Evolutionary conservation across 768 basidiomycete genomes (phyloP).

Genomic region (Holtermanniella nyarrowii): DNA sequence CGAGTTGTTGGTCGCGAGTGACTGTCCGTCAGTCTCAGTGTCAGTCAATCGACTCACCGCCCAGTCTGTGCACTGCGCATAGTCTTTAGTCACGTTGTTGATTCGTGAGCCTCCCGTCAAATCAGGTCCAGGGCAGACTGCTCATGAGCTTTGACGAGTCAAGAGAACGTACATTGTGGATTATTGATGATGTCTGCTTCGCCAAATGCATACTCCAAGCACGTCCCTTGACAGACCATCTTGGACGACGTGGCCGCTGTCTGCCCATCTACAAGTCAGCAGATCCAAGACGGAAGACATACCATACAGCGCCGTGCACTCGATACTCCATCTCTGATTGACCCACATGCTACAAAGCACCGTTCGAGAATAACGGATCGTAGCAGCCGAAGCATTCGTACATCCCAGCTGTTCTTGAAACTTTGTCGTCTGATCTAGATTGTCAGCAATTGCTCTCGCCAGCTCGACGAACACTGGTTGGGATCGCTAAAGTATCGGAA

Average conservation of each 20-base stretch:
- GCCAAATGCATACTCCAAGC: constrained; percentile 32
- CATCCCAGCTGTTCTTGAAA: constrained; percentile 37
- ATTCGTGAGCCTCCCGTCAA: constrained; percentile 22
- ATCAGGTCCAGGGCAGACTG: constrained; percentile 36
- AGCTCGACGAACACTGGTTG: constrained; percentile 14
- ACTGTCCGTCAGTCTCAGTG: neutral
- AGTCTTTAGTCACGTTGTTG: constrained; percentile 31
- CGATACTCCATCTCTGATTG: constrained; percentile 28
- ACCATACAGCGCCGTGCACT: constrained; percentile 32
- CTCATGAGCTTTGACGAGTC: neutral
- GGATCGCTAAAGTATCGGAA: constrained; percentile 33
- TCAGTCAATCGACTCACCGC: constrained; percentile 5
- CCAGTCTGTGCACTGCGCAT: constrained; percentile 36
- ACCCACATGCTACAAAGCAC: constrained; percentile 39
- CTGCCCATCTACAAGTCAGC: constrained; percentile 16
- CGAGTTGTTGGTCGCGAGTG: constrained; percentile 30
- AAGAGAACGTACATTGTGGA: neutral
- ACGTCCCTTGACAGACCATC: constrained; percentile 39
- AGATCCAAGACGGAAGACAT: constrained; percentile 1
- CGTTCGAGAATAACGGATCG: constrained; percentile 34
- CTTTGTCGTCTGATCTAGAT: constrained; percentile 23
- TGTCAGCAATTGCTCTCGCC: neutral
- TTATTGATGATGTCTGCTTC: constrained; percentile 22
- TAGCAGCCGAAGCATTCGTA: constrained; percentile 25
- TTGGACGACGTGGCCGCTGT: constrained; percentile 28